Evolutionary conservation across 208 protist genomes (phyloP), one percentile per base, ranked within the genome.

Genomic region (Herpetomonas samuelpessoai): DNA sequence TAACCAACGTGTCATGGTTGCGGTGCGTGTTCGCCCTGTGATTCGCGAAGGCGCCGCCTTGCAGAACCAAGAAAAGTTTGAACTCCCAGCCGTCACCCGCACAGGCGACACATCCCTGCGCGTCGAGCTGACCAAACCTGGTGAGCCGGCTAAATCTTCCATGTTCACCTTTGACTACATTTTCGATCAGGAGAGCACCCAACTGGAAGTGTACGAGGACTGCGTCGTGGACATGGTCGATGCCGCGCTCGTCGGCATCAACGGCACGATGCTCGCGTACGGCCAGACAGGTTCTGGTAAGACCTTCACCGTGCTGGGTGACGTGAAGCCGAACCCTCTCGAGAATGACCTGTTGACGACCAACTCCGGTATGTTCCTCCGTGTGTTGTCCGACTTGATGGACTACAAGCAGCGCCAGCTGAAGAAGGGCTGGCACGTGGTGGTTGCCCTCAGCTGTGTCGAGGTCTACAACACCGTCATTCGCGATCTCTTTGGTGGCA

Each of bases 211-310:
- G 28, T 97, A 97, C 70, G 89, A 96, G 54, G 84, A 93, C 26
- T 74, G 88, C 22, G 91, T 89, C 0, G 68, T 88, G 47, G 74
- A 82, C 38, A 84, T 88, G 60, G 88, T 97, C 25, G 76, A 93
- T 3, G 83, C 84, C 41, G 84, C 88, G 6, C 71, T 97, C 3
- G 72, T 85, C 18, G 92, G 90, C 50, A 77, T 79, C 46, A 93
- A 94, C 59, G 82, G 74, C 16, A 86, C 78, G 1, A 64, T 97
- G 1, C 71, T 96, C 19, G 85, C 89, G 10, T 97, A 96, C 69
- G 93, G 94, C 3, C 92, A 97, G 73, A 97, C 92, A 0, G 91
- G 95, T 16, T 86, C 79, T 21, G 96, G 96, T 35, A 96, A 96
- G 71, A 95, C 91, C 35, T 93, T 88, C 71, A 88, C 81, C 2